phyloP scores from a whole-genome alignment of 2,329 filamentous ascomycete genomes.

The Pezicula carpinea region DNA sequence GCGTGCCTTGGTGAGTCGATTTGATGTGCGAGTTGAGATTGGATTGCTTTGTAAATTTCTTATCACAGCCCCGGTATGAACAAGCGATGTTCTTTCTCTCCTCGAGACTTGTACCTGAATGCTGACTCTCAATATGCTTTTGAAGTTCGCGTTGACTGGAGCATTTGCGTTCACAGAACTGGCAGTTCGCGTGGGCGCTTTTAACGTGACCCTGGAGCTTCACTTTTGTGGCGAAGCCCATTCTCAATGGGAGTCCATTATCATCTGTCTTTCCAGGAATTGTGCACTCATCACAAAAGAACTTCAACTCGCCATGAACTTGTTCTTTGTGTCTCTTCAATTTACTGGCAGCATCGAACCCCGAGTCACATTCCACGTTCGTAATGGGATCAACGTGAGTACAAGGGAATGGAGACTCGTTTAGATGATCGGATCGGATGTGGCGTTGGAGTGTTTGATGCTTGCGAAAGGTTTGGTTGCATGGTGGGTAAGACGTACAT shows the following conservation, averaged over 20 bases:
- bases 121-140: constrained; percentile 72
- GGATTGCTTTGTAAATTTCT: constrained; percentile 76
- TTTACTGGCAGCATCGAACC: constrained; percentile 69
- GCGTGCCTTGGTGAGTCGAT: constrained; percentile 69
- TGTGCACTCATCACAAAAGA: constrained; percentile 73
- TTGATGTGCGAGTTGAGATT: constrained; percentile 79
- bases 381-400: constrained; percentile 48
- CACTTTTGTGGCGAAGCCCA: constrained; percentile 67
- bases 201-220: constrained; percentile 71
- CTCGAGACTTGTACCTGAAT: constrained; percentile 58
- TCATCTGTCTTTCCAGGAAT: constrained; percentile 27
- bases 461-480: constrained; percentile 78
- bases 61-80: constrained; percentile 62
- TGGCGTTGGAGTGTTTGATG: constrained; percentile 82
- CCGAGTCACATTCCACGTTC: constrained; percentile 54
- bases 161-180: constrained; percentile 68
- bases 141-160: constrained; percentile 63
- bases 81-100: constrained; percentile 65
- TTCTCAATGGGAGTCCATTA: constrained; percentile 35
- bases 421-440: constrained; percentile 70
- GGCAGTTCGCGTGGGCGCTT: constrained; percentile 69
- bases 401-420: constrained; percentile 69
- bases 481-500: constrained; percentile 66
- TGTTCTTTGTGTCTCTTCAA: constrained; percentile 68
- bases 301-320: constrained; percentile 64